A percentile compares a stretch with the other conserved stretches of the same genome.
These are phyloP conservation scores for Wallacemonas sp. DNA, from an alignment of 208 protist species.

Conservation along the genomic window DNA sequence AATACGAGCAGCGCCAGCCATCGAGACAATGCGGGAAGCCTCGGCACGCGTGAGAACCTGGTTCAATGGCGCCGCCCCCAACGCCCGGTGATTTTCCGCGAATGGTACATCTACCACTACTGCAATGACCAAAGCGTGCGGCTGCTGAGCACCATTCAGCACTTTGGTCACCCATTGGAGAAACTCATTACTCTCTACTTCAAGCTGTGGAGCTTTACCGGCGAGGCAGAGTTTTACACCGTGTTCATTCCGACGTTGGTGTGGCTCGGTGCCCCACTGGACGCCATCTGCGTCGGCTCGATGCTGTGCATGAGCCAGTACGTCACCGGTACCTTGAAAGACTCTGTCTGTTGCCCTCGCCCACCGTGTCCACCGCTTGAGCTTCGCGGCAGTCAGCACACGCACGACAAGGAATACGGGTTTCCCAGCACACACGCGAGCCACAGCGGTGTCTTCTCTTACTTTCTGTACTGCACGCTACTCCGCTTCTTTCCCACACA, in stretches of 20 bases:
- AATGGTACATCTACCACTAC: conserved; percentile 72
- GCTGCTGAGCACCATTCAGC: conserved; percentile 37
- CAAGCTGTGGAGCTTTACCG: conserved; percentile 59
- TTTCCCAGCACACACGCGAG: conserved; percentile 72
- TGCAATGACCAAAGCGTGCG: conserved; percentile 55
- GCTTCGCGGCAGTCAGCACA: conserved; percentile 35
- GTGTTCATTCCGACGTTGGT: conserved; percentile 51
- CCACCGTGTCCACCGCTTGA: conserved; percentile 69
- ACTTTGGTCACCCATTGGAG: conserved; percentile 20
- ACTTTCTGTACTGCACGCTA: conserved; percentile 46
- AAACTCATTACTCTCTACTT: conserved; percentile 46
- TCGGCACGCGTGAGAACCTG: conserved; percentile 9
- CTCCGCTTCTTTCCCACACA: conserved; percentile 30
- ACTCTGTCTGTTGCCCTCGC: conserved; percentile 52
- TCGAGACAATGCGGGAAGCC: not conserved
- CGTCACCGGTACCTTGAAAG: conserved; percentile 60
- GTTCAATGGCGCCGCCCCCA: conserved; percentile 23
- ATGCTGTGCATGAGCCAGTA: conserved; percentile 68
- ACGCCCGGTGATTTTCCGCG: conserved; percentile 34
- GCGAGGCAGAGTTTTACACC: conserved; percentile 71
- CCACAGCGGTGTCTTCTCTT: conserved; percentile 54
- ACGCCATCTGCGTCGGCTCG: conserved; percentile 29
- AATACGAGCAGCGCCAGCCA: too few relatives aligned
- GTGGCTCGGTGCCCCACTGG: conserved; percentile 35
- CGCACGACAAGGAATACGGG: conserved; percentile 68